These are phyloP conservation scores for Bremia lactucae DNA, from an alignment of 352 stramenopile genomes.

Conservation along the genomic window DNA sequence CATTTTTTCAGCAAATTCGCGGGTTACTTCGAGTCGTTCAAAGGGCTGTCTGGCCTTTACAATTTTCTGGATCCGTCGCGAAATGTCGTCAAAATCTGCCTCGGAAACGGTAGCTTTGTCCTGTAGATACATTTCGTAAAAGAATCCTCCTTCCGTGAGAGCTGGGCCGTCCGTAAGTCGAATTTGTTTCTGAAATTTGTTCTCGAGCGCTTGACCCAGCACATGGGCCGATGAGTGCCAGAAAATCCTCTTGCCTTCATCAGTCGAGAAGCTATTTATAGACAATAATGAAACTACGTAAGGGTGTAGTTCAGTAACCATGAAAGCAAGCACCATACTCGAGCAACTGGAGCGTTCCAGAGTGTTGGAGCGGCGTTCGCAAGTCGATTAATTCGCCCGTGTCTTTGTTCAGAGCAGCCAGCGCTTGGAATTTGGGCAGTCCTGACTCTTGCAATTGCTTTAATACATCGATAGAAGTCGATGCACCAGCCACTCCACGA, in stretches of 20 bases:
- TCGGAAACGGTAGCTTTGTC: constrained; percentile 61
- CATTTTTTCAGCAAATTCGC: constrained; percentile 86
- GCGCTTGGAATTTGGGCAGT: constrained; percentile 46
- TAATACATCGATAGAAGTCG: constrained; percentile 52
- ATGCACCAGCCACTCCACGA: constrained; percentile 26
- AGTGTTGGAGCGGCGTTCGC: constrained; percentile 30
- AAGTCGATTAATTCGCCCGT: constrained; percentile 42
- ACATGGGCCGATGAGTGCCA: constrained; percentile 99
- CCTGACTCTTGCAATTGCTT: constrained; percentile 40
- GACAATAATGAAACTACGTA: background rate
- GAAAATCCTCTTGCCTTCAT: constrained; percentile 83
- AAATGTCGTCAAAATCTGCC: constrained; percentile 66
- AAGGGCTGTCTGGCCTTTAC: constrained; percentile 91
- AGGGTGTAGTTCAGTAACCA: too few species aligned
- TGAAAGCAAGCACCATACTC: constrained; percentile 31
- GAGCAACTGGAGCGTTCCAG: constrained; percentile 42
- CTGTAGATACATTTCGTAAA: constrained; percentile 91
- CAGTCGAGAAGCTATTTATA: constrained; percentile 40
- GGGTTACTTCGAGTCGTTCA: constrained; percentile 80
- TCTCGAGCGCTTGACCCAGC: constrained; percentile 96
- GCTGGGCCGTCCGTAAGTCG: constrained; percentile 91
- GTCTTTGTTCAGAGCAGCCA: constrained; percentile 36
- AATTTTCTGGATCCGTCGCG: constrained; percentile 90
- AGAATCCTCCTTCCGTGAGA: constrained; percentile 95
- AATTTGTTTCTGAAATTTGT: constrained; percentile 93